A percentile compares a stretch with the other conserved stretches of the same genome.
Evolutionary conservation across 2,329 filamentous ascomycete genomes (phyloP).

Genomic region (Scedosporium apiospermum): DNA sequence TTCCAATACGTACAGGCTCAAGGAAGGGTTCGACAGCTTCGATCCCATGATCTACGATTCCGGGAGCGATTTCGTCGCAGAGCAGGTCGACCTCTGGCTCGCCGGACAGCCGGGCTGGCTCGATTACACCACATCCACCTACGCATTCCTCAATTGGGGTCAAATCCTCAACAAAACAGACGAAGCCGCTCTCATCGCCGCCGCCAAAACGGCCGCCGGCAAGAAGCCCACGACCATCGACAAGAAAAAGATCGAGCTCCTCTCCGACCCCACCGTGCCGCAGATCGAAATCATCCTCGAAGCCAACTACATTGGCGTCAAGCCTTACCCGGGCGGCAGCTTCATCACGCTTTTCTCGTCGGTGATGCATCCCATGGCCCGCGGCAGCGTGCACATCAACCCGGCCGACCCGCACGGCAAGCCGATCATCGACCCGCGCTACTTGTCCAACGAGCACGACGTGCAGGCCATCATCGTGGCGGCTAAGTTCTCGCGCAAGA

Average conservation of each 20-base stretch:
- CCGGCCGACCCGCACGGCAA: constrained; percentile 22
- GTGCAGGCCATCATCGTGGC: constrained; percentile 18
- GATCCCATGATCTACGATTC: constrained; percentile 22
- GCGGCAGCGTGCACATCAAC: constrained; percentile 48
- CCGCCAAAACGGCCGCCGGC: constrained; percentile 22
- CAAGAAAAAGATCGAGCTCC: constrained; percentile 28
- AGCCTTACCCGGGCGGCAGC: constrained; percentile 14
- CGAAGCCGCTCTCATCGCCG: constrained; percentile 14
- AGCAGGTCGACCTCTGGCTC: constrained; percentile 1
- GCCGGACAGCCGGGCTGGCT: constrained; percentile 21
- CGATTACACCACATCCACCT: constrained; percentile 28
- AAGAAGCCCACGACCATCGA: constrained; percentile 21
- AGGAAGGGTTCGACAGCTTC: constrained; percentile 17
- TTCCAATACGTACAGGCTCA: constrained; percentile 21
- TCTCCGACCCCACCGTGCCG: constrained; percentile 19
- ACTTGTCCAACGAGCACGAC: constrained; percentile 3
- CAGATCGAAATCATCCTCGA: constrained; percentile 20
- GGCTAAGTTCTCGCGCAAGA: constrained; percentile 21
- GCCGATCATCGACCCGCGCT: constrained; percentile 22
- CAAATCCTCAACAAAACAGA: constrained; percentile 23
- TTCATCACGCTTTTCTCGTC: constrained; percentile 42
- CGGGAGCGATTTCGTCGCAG: constrained; percentile 5
- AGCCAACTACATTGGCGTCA: constrained; percentile 18
- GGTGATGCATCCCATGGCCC: constrained; percentile 51
- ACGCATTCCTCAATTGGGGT: constrained; percentile 31